A percentile compares a stretch with the other conserved stretches of the same genome.
Evolutionary conservation across 2,329 filamentous ascomycete genomes (phyloP).

Genomic region (Trichophyton benhamiae): DNA sequence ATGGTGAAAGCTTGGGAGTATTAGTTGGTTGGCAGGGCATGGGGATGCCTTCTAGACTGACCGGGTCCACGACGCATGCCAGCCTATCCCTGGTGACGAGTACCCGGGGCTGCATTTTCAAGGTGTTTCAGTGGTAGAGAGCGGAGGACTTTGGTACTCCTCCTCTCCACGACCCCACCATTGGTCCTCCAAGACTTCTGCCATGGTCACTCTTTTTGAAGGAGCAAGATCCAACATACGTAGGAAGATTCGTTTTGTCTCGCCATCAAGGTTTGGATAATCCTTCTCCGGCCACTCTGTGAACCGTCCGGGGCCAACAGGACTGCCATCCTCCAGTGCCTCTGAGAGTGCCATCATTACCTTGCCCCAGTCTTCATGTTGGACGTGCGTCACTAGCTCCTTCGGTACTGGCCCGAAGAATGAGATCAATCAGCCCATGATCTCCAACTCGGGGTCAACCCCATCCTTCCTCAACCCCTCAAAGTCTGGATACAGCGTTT

Average conservation of each 20-base stretch:
- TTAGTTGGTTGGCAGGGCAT: background rate
- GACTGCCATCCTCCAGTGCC: conserved; percentile 7
- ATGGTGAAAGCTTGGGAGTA: background rate
- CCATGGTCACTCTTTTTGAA: background rate
- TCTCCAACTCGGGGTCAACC: conserved; percentile 19
- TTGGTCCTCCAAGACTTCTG: background rate
- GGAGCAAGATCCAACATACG: background rate
- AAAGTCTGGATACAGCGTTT: conserved; percentile 12
- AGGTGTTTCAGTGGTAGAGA: background rate
- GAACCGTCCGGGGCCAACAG: conserved; percentile 2
- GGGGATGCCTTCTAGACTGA: background rate
- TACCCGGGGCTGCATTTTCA: background rate
- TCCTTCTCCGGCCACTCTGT: conserved; percentile 12
- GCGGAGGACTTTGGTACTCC: background rate
- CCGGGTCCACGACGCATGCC: background rate
- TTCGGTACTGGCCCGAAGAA: conserved; percentile 18
- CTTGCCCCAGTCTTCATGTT: conserved; percentile 17
- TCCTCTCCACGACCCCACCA: background rate
- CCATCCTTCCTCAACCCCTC: conserved; percentile 15
- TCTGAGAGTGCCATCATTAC: conserved; percentile 18
- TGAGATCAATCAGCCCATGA: conserved; percentile 19
- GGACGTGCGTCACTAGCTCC: conserved; percentile 20
- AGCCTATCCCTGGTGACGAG: background rate
- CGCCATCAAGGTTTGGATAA: conserved; percentile 21
- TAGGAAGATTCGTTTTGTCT: conserved; percentile 20